These are phyloP conservation scores for Nakataea oryzae DNA, from an alignment of 2,329 filamentous ascomycete species.

Conservation along the genomic window DNA sequence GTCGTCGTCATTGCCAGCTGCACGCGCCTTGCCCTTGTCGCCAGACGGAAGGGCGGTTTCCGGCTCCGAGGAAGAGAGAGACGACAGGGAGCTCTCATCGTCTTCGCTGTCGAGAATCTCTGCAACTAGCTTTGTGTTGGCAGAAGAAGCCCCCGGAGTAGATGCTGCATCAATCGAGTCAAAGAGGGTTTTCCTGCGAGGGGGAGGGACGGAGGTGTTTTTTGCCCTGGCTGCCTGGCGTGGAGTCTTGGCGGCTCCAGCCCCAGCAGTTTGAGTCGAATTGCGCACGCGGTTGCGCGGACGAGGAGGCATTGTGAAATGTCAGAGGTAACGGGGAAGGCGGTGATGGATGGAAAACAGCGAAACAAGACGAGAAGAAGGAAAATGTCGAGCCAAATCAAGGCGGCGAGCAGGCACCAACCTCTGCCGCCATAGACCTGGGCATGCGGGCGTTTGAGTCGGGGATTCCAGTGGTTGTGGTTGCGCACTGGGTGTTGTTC, in stretches of 20 bases:
- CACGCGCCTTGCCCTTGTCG: not conserved
- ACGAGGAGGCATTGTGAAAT: conserved; percentile 51
- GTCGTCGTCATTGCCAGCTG: conserved; percentile 19
- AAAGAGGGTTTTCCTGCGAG: conserved; percentile 47
- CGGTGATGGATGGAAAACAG: no score
- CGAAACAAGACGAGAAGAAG: no score
- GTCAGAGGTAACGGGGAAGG: no score
- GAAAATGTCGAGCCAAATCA: no score
- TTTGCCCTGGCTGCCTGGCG: conserved; percentile 15
- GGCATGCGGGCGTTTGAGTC: no score
- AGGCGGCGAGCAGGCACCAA: no score
- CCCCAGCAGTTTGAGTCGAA: conserved; percentile 29
- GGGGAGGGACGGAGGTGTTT: conserved; percentile 16
- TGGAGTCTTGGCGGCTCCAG: conserved; percentile 17
- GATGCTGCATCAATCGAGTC: conserved; percentile 46
- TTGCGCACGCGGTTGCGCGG: conserved; percentile 54
- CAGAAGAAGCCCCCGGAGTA: conserved; percentile 29
- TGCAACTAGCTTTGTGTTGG: conserved; percentile 28
- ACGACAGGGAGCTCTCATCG: conserved; percentile 38
- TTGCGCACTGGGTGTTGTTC: no score
- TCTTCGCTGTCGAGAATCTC: conserved; percentile 29
- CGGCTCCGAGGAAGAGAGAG: conserved; percentile 47
- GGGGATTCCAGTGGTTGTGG: no score
- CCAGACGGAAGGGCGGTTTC: conserved; percentile 23
- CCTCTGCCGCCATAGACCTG: no score